Percentiles rank a stretch among this genome's conserved stretches.
Conservation (phyloP, 306 rosid genomes). For the Ceratonia siliqua region DNA sequence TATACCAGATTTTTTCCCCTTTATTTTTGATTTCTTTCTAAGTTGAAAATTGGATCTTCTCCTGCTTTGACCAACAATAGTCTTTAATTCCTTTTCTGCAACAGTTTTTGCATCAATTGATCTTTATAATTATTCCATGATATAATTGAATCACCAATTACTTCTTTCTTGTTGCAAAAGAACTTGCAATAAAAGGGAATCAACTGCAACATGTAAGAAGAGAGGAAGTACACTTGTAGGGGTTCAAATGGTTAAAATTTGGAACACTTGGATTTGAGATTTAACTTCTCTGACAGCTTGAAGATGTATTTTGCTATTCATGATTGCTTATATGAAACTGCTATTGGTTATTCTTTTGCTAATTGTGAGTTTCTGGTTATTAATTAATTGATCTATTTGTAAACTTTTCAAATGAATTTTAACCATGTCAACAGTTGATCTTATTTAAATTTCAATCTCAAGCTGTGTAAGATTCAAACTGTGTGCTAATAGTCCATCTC, state of each 20-base stretch:
- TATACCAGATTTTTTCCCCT: neutral
- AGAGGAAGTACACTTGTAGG: neutral
- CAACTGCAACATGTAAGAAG: conserved; percentile 1
- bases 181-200: conserved; percentile 17
- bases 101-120: neutral
- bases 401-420: neutral
- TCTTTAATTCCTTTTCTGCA: neutral
- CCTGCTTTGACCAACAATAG: neutral
- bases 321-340: neutral
- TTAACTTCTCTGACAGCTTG: conserved; percentile 13
- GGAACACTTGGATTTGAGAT: conserved; percentile 7
- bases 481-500: conserved; percentile 22
- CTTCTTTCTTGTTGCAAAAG: conserved; percentile 23
- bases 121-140: conserved; percentile 12
- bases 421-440: neutral
- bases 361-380: neutral
- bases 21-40: neutral
- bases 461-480: conserved; percentile 14
- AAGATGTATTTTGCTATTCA: neutral
- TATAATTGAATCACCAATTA: conserved; percentile 6
- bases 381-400: conserved; percentile 7
- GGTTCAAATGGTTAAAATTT: conserved; percentile 12
- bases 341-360: neutral
- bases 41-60: neutral
- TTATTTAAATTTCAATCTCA: conserved; percentile 26